A percentile compares a stretch with the other conserved stretches of the same genome.
phyloP scores from a whole-genome alignment of 345 rosid species.

The Hibiscus tridactylites region DNA sequence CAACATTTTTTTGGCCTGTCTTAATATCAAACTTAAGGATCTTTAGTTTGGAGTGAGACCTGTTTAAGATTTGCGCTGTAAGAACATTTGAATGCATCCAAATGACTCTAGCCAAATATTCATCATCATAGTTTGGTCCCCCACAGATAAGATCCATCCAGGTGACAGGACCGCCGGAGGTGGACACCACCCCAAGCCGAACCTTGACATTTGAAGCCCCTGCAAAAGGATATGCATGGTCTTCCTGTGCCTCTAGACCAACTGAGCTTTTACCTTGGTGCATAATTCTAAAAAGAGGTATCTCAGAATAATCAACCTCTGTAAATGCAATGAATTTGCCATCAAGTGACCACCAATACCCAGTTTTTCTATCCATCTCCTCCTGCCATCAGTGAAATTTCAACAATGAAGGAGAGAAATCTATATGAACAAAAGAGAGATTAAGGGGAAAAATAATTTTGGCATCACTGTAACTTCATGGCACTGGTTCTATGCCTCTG shows the following conservation, averaged over 20 bases:
- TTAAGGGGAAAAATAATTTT: not conserved
- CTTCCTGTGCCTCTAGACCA: constrained; percentile 78
- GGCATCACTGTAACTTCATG: not conserved
- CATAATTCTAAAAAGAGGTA: constrained; percentile 88
- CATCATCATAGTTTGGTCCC: constrained; percentile 51
- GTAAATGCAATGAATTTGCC: constrained; percentile 78
- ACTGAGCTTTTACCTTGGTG: constrained; percentile 86
- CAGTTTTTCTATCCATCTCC: constrained; percentile 94
- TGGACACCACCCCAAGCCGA: constrained; percentile 82
- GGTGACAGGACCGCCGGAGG: constrained; percentile 54
- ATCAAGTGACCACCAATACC: constrained; percentile 98
- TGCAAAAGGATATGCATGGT: constrained; percentile 92
- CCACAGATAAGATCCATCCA: constrained; percentile 92
- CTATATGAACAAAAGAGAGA: not conserved
- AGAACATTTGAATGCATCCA: constrained; percentile 84
- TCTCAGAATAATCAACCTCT: constrained; percentile 63
- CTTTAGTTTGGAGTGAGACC: constrained; percentile 65
- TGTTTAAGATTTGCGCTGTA: constrained; percentile 61
- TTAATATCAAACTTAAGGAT: constrained; percentile 59
- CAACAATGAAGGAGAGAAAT: not conserved
- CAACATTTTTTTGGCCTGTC: constrained; percentile 54
- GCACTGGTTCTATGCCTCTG: not conserved
- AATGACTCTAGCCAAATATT: constrained; percentile 76
- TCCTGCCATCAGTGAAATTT: constrained; percentile 41
- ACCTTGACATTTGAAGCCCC: constrained; percentile 85